phyloP scores from a whole-genome alignment of 1,284 basidiomycete species.

The Serendipita sp. region DNA sequence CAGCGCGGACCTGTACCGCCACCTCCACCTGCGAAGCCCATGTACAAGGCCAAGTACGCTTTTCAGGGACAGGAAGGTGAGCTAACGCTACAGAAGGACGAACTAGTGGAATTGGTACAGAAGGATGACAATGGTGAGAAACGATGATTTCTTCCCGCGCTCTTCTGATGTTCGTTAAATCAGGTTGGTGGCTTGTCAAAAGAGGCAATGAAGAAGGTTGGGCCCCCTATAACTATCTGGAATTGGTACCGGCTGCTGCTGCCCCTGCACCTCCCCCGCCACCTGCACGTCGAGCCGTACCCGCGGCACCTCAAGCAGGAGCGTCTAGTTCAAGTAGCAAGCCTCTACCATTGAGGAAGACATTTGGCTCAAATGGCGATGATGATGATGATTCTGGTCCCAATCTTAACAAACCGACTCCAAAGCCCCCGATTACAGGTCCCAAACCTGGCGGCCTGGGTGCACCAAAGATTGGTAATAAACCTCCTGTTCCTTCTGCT shows the following conservation, averaged over 20 bases:
- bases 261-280: slow-evolving; percentile 48
- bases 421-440: slow-evolving; percentile 20
- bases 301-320: slow-evolving; percentile 17
- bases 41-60: slow-evolving; percentile 77
- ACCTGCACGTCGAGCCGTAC: slow-evolving; percentile 34
- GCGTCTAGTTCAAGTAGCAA: slow-evolving; percentile 13
- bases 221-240: slow-evolving; percentile 91
- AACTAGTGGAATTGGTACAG: slow-evolving; percentile 81
- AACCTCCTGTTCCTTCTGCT: slow-evolving; percentile 46
- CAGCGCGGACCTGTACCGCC: slow-evolving; percentile 31
- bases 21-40: slow-evolving; percentile 49
- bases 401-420: slow-evolving; percentile 44
- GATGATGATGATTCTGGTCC: slow-evolving; percentile 30
- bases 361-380: slow-evolving; percentile 26
- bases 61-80: slow-evolving; percentile 89
- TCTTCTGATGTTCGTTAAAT: not conserved
- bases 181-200: slow-evolving; percentile 88
- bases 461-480: slow-evolving; percentile 30
- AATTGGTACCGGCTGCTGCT: slow-evolving; percentile 52
- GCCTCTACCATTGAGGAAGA: slow-evolving; percentile 18
- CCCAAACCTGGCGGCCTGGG: slow-evolving; percentile 40
- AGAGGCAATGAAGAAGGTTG: slow-evolving; percentile 78
- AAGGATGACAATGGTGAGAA: slow-evolving; percentile 73
- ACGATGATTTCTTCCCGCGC: slow-evolving; percentile 11
- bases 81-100: slow-evolving; percentile 81